These are phyloP conservation scores for Leccinum incarnatum DNA, from an alignment of 768 basidiomycete species.

Conservation along the genomic window DNA sequence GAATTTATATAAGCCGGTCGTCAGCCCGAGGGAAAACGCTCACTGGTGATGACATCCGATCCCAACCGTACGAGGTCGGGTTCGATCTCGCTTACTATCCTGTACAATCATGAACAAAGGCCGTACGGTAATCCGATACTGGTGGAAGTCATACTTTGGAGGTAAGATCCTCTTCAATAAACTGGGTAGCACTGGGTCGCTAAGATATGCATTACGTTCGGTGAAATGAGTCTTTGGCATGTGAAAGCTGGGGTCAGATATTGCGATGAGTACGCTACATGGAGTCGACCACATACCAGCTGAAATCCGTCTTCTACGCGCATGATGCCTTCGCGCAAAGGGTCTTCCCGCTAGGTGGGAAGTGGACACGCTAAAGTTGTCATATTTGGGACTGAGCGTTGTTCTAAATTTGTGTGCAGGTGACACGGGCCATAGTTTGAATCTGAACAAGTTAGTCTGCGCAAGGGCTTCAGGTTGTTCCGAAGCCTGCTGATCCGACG, in stretches of 20 bases:
- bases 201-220: constrained; percentile 58
- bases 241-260: not conserved
- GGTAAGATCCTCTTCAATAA: constrained; percentile 61
- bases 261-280: not conserved
- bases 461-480: not conserved
- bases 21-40: constrained; percentile 14
- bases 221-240: constrained; percentile 45
- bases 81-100: constrained; percentile 49
- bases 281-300: constrained; percentile 35
- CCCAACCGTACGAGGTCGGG: constrained; percentile 62
- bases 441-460: no score
- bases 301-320: constrained; percentile 68
- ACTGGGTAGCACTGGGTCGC: constrained; percentile 60
- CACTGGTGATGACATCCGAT: constrained; percentile 50
- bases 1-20: not conserved
- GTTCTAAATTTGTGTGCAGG: not conserved
- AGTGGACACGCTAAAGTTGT: not conserved
- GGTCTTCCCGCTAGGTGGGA: not conserved
- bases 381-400: not conserved
- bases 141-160: constrained; percentile 30
- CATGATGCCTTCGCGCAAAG: constrained; percentile 37
- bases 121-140: not conserved
- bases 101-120: constrained; percentile 18
- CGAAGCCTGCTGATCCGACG: not conserved
- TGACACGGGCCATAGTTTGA: no score